These are phyloP conservation scores for Zymoseptoria ardabiliae DNA, from an alignment of 2,329 filamentous ascomycete species.

Conservation along the genomic window DNA sequence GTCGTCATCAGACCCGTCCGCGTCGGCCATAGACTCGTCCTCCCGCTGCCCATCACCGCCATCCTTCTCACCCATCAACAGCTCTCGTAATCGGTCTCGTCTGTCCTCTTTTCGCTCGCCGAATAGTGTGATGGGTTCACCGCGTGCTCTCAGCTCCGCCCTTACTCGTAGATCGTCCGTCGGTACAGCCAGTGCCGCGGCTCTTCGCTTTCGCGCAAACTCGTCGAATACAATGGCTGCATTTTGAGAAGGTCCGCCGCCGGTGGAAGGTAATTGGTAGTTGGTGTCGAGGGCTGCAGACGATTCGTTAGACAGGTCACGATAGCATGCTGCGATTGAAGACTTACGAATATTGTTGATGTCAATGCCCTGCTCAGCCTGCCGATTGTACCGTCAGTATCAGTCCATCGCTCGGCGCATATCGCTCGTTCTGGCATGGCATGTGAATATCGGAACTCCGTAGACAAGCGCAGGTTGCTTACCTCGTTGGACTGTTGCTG, in stretches of 20 bases:
- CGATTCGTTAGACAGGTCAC: not conserved
- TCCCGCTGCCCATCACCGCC: conserved; percentile 42
- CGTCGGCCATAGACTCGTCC: conserved; percentile 54
- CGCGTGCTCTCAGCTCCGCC: conserved; percentile 69
- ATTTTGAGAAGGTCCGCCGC: conserved; percentile 68
- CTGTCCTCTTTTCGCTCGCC: conserved; percentile 82
- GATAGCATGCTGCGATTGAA: conserved; percentile 11
- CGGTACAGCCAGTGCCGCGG: conserved; percentile 81
- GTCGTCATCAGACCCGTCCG: conserved; percentile 49
- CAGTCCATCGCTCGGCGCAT: conserved; percentile 6
- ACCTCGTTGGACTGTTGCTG: conserved; percentile 44
- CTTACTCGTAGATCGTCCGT: conserved; percentile 89
- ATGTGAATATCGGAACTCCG: conserved; percentile 28
- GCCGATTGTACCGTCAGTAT: conserved; percentile 21
- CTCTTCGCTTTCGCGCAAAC: conserved; percentile 84
- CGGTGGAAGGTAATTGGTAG: conserved; percentile 66
- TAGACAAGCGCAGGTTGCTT: conserved; percentile 31
- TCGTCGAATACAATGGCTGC: conserved; percentile 79
- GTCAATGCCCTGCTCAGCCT: conserved; percentile 54
- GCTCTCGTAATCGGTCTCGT: conserved; percentile 74
- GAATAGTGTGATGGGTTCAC: conserved; percentile 91
- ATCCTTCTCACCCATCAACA: conserved; percentile 62
- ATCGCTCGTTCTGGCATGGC: conserved; percentile 16
- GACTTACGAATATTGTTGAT: conserved; percentile 57
- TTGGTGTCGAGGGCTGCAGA: conserved; percentile 63